Evolutionary conservation across 2,329 filamentous ascomycete species (phyloP), one percentile per base, ranked within the genome.

Genomic region (Balansia obtecta): DNA sequence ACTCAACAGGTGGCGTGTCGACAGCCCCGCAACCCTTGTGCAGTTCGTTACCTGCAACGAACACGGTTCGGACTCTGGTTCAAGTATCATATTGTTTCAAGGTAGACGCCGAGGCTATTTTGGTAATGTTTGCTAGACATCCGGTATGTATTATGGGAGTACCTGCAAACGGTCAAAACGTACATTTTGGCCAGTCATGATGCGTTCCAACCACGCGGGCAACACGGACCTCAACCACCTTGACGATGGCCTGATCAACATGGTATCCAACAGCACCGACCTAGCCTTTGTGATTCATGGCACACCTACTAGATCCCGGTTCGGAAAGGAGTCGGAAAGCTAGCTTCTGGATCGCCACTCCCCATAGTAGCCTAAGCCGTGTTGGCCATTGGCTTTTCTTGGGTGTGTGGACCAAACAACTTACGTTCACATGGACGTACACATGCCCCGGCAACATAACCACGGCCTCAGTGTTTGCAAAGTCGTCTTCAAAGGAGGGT

Each of bases 141-240:
- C 38, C 33, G n/a, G 9, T 22, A 34, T 27, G 13, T 34, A 9
- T 43, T n/a, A n/a, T n/a, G n/a, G 43, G 9, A 15, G 15, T 12
- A 37, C 10, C 49, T 44, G 49, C 49, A 48, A 51, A 51, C 49
- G 49, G 49, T 39, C 40, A 46, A 15, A 37, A n/a, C 9, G 15
- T 16, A 16, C 32, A 20, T 11, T 27, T 32, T 20, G 12, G 15
- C 49, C 49, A 50, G 49, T 46, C 37, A 46, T 44, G 16, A 48
- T 20, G 13, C 32, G 50, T 52, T 50, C 52, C 52, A 44, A 47
- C 33, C 39, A 47, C 48, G 37, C 45, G 52, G 27, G 50, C 45
- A 52, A 45, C 50, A 50, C 45, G 20, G 45, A 48, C 37, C 48
- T 48, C 11, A 22, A 34, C 49, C 43, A 16, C 33, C 32, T 48